phyloP scores from a whole-genome alignment of 805 yeast genomes.

The Ogataea salicorniae region DNA sequence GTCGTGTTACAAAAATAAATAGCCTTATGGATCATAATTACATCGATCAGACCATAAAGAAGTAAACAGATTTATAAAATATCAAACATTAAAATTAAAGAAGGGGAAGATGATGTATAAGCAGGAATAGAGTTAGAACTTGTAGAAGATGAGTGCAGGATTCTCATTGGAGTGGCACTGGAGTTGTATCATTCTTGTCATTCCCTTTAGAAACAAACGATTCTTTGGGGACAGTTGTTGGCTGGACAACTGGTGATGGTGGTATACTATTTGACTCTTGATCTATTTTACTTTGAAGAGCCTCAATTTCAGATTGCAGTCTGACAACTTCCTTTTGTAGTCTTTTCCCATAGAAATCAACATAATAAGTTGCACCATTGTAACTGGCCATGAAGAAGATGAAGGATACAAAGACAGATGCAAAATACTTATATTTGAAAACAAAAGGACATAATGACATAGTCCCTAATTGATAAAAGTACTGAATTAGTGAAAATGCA shows the following conservation, averaged over 20 bases:
- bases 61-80: no score
- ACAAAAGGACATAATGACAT: conserved; percentile 90
- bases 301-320: conserved; percentile 65
- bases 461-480: conserved; percentile 76
- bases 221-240: no score
- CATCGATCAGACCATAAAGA: no score
- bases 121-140: no score
- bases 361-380: conserved; percentile 92
- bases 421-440: conserved; percentile 63
- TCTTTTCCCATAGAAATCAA: conserved; percentile 86
- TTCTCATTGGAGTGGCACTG: no score
- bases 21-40: no score
- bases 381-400: conserved; percentile 80
- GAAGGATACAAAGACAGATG: conserved; percentile 59
- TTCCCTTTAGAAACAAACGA: no score
- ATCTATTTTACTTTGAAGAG: conserved; percentile 38
- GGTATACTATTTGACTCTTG: background rate
- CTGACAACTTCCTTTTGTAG: conserved; percentile 79
- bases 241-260: background rate
- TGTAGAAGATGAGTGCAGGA: no score
- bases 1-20: no score
- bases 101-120: no score
- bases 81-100: no score
- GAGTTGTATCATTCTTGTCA: no score
- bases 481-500: conserved; percentile 83